Conservation (phyloP, 139 green algal species). For the Chlorella sp. region DNA sequence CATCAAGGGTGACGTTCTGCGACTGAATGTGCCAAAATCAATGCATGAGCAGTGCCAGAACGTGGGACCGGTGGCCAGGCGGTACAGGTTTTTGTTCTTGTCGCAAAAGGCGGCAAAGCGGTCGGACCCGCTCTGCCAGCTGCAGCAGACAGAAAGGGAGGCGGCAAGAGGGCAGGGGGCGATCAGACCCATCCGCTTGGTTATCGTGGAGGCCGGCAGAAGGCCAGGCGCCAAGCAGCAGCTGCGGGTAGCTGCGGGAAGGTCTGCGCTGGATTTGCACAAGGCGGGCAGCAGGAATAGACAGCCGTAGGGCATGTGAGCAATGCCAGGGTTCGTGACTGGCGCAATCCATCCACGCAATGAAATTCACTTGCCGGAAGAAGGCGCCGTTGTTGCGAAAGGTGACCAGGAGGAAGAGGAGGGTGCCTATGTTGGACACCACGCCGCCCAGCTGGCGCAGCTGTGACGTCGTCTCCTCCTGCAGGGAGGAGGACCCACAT, state of each 20-base stretch:
- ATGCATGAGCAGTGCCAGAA: neutral
- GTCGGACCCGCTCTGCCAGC: neutral
- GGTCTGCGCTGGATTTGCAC: neutral
- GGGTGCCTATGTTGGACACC: neutral
- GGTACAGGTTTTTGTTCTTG: slow-evolving; percentile 5
- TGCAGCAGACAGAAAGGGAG: neutral
- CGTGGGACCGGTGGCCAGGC: neutral
- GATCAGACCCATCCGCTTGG: neutral
- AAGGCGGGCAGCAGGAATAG: neutral
- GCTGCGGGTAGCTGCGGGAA: neutral
- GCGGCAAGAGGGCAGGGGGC: neutral
- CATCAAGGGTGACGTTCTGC: no score
- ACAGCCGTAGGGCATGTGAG: neutral
- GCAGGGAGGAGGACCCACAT: neutral
- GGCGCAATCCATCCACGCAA: neutral
- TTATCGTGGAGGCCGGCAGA: neutral
- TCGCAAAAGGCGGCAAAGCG: neutral
- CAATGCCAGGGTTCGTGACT: no score
- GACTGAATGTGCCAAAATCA: no score
- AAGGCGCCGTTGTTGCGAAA: slow-evolving; percentile 10
- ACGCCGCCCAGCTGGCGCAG: slow-evolving; percentile 9
- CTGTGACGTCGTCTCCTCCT: neutral
- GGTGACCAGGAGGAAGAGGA: slow-evolving; percentile 12
- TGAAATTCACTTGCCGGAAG: neutral
- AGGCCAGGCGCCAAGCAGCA: neutral